Conservation (phyloP, 257 asterid genomes). For the Solanum tarijense region DNA sequence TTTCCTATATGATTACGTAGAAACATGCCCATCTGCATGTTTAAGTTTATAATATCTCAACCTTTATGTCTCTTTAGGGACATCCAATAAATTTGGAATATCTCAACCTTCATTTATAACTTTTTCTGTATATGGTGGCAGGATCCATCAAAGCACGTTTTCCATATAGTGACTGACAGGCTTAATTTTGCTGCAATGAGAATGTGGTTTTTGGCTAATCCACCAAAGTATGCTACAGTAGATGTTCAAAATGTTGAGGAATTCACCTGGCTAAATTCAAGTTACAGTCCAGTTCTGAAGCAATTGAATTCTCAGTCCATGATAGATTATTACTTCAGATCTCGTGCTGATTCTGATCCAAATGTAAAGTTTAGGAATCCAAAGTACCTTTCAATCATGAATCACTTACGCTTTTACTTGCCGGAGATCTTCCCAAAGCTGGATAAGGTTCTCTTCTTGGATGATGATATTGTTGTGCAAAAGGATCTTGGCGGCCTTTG, state of each 20-base stretch:
- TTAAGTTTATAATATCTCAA: neutral
- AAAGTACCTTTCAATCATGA: slow-evolving; percentile 88
- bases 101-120: neutral
- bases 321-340: slow-evolving; percentile 83
- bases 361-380: slow-evolving; percentile 88
- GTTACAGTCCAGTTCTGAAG: slow-evolving; percentile 90
- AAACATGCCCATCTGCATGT: neutral
- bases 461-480: slow-evolving; percentile 80
- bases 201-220: slow-evolving; percentile 94
- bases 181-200: slow-evolving; percentile 88
- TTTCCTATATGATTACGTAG: neutral
- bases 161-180: slow-evolving; percentile 86
- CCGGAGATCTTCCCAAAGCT: slow-evolving; percentile 88
- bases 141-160: slow-evolving; percentile 71
- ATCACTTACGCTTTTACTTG: slow-evolving; percentile 89
- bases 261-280: slow-evolving; percentile 85
- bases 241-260: slow-evolving; percentile 79
- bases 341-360: slow-evolving; percentile 58
- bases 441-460: slow-evolving; percentile 74
- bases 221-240: slow-evolving; percentile 57
- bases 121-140: slow-evolving; percentile 14
- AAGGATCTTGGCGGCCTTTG: slow-evolving; percentile 73
- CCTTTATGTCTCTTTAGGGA: neutral
- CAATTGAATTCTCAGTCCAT: slow-evolving; percentile 66
- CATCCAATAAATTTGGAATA: neutral